These are phyloP conservation scores for Ogataea haglerorum DNA, from an alignment of 805 yeast genomes.

Conservation along the genomic window DNA sequence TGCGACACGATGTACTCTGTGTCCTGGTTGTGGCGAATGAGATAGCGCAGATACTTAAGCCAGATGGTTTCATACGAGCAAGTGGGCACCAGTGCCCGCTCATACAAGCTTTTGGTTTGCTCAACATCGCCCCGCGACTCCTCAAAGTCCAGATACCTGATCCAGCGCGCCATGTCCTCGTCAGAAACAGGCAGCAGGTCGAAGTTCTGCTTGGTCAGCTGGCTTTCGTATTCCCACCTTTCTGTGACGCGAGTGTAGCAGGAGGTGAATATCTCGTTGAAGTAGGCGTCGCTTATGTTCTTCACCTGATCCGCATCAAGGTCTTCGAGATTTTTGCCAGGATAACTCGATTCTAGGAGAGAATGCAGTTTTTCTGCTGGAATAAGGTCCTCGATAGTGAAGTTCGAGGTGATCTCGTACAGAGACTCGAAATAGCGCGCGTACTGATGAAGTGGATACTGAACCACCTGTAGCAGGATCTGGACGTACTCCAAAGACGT, in stretches of 20 bases:
- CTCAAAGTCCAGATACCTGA: slow-evolving; percentile 53
- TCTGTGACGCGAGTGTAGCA: slow-evolving; percentile 53
- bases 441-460: slow-evolving; percentile 81
- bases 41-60: slow-evolving; percentile 62
- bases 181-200: slow-evolving; percentile 43
- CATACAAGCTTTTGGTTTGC: slow-evolving; percentile 52
- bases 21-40: slow-evolving; percentile 31
- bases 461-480: slow-evolving; percentile 43
- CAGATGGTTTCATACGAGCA: slow-evolving; percentile 61
- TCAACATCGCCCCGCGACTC: slow-evolving; percentile 26
- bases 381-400: slow-evolving; percentile 33
- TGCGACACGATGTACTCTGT: slow-evolving; percentile 30
- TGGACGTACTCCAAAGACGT: slow-evolving; percentile 37
- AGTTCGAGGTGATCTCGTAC: slow-evolving; percentile 36
- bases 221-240: slow-evolving; percentile 73
- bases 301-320: slow-evolving; percentile 18
- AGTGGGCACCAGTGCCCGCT: slow-evolving; percentile 69
- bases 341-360: slow-evolving; percentile 21
- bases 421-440: slow-evolving; percentile 65
- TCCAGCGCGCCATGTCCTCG: slow-evolving; percentile 55
- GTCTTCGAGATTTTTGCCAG: slow-evolving; percentile 7
- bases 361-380: slow-evolving; percentile 28
- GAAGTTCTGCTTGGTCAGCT: slow-evolving; percentile 56
- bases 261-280: slow-evolving; percentile 38
- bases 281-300: slow-evolving; percentile 40